Evolutionary conservation across 768 basidiomycete species (phyloP).

Genomic region (Xerocomellus chrysenteron): DNA sequence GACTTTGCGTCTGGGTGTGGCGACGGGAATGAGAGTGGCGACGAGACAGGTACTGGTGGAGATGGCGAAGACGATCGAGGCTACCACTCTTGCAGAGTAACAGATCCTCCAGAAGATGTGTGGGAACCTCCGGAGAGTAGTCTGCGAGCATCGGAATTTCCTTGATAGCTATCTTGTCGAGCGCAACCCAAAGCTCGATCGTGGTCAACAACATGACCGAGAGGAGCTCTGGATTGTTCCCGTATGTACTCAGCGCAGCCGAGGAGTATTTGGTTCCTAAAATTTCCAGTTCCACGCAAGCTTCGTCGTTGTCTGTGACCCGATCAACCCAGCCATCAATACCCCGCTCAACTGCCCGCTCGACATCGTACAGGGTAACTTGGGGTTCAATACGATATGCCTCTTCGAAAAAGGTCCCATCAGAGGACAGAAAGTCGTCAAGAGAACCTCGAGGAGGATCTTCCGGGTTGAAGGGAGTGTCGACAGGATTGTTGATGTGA

Average conservation of each 20-base stretch:
- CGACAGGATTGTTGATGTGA: too few relatives aligned
- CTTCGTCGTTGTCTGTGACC: constrained; percentile 17
- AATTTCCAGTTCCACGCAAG: constrained; percentile 28
- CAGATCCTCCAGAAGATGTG: constrained; percentile 38
- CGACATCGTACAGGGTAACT: constrained; percentile 38
- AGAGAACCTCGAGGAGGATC: constrained; percentile 12
- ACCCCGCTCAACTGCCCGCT: constrained; percentile 29
- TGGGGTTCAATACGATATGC: constrained; percentile 8
- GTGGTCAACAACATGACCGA: constrained; percentile 44
- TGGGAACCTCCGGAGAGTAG: constrained; percentile 48
- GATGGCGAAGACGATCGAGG: constrained; percentile 30
- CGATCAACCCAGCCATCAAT: constrained; percentile 36
- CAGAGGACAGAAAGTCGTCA: constrained; percentile 15
- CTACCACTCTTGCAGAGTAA: constrained; percentile 35
- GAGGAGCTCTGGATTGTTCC: constrained; percentile 35
- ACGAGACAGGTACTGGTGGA: constrained; percentile 30
- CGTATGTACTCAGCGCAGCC: constrained; percentile 28
- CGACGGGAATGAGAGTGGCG: constrained; percentile 29
- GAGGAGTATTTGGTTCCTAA: constrained; percentile 28
- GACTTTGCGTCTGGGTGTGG: constrained; percentile 23
- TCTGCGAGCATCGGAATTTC: constrained; percentile 39
- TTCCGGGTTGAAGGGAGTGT: not conserved
- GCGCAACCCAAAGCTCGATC: constrained; percentile 48
- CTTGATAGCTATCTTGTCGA: constrained; percentile 38
- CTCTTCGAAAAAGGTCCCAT: constrained; percentile 13